These are phyloP conservation scores for Aspergillus luchuensis DNA, from an alignment of 2,329 filamentous ascomycete species.

Conservation along the genomic window DNA sequence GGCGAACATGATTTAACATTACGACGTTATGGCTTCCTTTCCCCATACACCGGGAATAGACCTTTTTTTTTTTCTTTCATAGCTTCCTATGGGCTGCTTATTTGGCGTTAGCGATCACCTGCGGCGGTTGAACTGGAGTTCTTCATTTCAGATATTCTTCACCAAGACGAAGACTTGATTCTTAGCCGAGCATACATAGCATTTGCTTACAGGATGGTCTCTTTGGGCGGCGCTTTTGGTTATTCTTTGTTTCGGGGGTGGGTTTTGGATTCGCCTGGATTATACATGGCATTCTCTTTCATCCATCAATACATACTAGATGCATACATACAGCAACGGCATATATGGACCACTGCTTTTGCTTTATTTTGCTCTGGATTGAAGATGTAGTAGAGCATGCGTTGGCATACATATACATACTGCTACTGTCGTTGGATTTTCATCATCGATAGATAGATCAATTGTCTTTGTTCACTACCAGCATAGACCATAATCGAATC, in stretches of 20 bases:
- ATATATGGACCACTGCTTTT: background rate
- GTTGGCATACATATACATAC: background rate
- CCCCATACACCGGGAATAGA: background rate
- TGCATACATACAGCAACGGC: background rate
- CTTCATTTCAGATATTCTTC: background rate
- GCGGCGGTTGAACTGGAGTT: background rate
- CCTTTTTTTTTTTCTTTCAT: background rate
- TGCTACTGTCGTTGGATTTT: no score
- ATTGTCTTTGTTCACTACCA: no score
- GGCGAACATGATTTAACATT: slow-evolving; percentile 5
- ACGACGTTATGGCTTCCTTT: slow-evolving; percentile 4
- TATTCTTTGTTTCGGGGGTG: background rate
- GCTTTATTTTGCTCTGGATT: background rate
- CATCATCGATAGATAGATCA: no score
- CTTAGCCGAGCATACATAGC: background rate
- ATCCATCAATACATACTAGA: background rate
- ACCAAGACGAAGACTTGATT: background rate
- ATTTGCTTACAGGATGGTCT: background rate
- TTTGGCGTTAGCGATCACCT: background rate
- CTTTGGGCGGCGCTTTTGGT: background rate
- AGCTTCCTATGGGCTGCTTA: background rate
- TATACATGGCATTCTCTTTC: background rate
- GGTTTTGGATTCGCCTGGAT: background rate
- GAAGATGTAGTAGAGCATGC: background rate
- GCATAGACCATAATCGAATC: no score